Conservation (phyloP, 352 stramenopile species). For the Phytopythium boreale region DNA sequence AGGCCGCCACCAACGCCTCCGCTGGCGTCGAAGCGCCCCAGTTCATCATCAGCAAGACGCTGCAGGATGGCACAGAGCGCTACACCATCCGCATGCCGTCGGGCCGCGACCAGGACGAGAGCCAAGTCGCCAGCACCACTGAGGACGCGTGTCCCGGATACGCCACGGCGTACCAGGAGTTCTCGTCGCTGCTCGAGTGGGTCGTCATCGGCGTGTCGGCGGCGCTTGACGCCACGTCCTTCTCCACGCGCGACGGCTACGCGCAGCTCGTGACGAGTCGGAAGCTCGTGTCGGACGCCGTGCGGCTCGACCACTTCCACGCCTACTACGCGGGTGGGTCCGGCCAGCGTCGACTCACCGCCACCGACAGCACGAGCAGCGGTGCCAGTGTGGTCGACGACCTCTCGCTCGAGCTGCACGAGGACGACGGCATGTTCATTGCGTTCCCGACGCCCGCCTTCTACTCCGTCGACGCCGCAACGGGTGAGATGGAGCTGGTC, state of each 20-base stretch:
- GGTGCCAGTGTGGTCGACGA: slow-evolving; percentile 15
- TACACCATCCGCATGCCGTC: slow-evolving; percentile 69
- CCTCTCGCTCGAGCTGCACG: slow-evolving; percentile 48
- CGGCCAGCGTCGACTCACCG: slow-evolving; percentile 1
- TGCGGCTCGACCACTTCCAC: slow-evolving; percentile 65
- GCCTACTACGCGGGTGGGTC: slow-evolving; percentile 34
- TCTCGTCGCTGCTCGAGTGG: slow-evolving; percentile 42
- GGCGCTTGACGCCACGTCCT: slow-evolving; percentile 38
- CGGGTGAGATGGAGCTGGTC: slow-evolving; percentile 15
- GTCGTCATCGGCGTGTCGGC: slow-evolving; percentile 42
- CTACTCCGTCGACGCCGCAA: slow-evolving; percentile 41
- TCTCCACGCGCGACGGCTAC: slow-evolving; percentile 41
- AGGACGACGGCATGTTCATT: slow-evolving; percentile 62
- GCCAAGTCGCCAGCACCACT: slow-evolving; percentile 17
- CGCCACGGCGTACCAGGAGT: slow-evolving; percentile 29
- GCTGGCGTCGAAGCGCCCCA: slow-evolving; percentile 17
- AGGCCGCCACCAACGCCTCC: slow-evolving; percentile 12
- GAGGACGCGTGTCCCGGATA: slow-evolving; percentile 40
- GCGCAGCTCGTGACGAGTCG: slow-evolving; percentile 30
- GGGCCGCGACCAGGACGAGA: slow-evolving; percentile 30
- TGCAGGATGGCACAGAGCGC: slow-evolving; percentile 59
- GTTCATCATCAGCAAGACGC: slow-evolving; percentile 55
- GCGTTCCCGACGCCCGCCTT: slow-evolving; percentile 47
- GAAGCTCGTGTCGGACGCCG: slow-evolving; percentile 47
- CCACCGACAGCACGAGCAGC: slow-evolving; percentile 3